Evolutionary conservation across 371 early-diverging fungal genomes (phyloP), one percentile per base, ranked within the genome.

Genomic region (Fennellomyces sp.): DNA sequence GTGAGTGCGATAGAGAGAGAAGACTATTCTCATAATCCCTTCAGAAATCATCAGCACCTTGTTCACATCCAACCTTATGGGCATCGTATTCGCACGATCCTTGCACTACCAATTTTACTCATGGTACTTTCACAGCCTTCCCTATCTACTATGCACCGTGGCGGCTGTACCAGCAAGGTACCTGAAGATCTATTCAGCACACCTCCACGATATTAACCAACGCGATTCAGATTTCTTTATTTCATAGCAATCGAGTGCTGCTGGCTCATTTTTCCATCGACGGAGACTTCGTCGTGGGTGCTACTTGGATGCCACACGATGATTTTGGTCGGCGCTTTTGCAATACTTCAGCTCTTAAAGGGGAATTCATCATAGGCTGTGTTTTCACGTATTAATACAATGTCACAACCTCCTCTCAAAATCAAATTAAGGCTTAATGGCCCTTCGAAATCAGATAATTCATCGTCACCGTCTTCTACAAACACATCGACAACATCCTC

Each of bases 61-160:
- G 80, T 94, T 94, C 61, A 86, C 88, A 0, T 80, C 83, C 51
- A 96, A 96, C 70, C 86, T 96, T 58, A 89, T 94, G 28, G 96
- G 97, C 15, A 87, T 97, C 38, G 61, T 89, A 0, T 95, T 91
- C 72, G 90, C 96, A 3, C 80, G 97, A 27, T 88, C 93, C 1
- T 74, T 97, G 59, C 97, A 97, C 66, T 96, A 95, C 69, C 96
- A 96, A 77, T 97, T 97, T 65, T 96, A 93, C 62, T 83, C 93
- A 2, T 97, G 97, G 97, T 97, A 96, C 69, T 91, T 78, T 52
- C 89, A 89, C 69, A 83, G 87, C 19, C 47, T 96, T 35, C 96
- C 98, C 4, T 93, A 88, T 63, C 65, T 96, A n/a, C 68, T 93
- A 13, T 88, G 86, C n/a, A n/a, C n/a, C n/a, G n/a, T n/a, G 82